phyloP scores from a whole-genome alignment of 768 basidiomycete species.

The Podaxis carcinomalis region DNA sequence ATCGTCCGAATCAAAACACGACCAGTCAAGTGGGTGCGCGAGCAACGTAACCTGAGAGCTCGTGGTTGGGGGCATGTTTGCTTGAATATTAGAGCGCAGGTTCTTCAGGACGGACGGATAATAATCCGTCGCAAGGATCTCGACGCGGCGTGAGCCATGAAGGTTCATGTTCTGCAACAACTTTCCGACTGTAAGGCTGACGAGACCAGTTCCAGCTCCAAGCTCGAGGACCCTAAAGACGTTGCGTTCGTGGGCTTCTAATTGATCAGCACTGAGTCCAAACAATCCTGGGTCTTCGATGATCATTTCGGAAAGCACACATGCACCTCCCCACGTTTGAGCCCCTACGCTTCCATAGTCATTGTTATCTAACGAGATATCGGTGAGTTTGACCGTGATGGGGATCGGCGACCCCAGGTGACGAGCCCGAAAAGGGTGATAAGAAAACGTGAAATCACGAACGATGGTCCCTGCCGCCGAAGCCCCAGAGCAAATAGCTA shows the following conservation, averaged over 20 bases:
- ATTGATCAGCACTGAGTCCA: constrained; percentile 19
- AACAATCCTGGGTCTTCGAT: constrained; percentile 52
- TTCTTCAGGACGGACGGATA: constrained; percentile 72
- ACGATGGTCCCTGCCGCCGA: constrained; percentile 56
- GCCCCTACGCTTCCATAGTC: constrained; percentile 74
- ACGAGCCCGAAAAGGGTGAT: neutral
- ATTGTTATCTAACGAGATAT: constrained; percentile 65
- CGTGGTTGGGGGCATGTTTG: constrained; percentile 42
- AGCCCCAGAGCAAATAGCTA: constrained; percentile 62
- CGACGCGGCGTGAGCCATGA: constrained; percentile 7
- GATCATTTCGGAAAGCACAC: constrained; percentile 74
- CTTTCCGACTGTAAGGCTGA: constrained; percentile 51
- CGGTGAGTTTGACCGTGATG: constrained; percentile 47
- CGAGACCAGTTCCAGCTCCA: constrained; percentile 82
- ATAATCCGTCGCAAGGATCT: constrained; percentile 71
- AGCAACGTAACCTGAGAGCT: constrained; percentile 8
- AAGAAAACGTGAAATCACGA: constrained; percentile 47
- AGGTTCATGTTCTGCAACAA: neutral
- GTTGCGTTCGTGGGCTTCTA: neutral
- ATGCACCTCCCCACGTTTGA: constrained; percentile 88
- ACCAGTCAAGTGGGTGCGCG: constrained; percentile 59
- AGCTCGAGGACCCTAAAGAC: constrained; percentile 63
- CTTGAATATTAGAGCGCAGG: constrained; percentile 52
- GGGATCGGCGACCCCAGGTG: constrained; percentile 1
- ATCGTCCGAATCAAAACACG: constrained; percentile 22